A percentile compares a stretch with the other conserved stretches of the same genome.
Evolutionary conservation across 2,329 filamentous ascomycete species (phyloP).

Genomic region (Didymella segeticola): DNA sequence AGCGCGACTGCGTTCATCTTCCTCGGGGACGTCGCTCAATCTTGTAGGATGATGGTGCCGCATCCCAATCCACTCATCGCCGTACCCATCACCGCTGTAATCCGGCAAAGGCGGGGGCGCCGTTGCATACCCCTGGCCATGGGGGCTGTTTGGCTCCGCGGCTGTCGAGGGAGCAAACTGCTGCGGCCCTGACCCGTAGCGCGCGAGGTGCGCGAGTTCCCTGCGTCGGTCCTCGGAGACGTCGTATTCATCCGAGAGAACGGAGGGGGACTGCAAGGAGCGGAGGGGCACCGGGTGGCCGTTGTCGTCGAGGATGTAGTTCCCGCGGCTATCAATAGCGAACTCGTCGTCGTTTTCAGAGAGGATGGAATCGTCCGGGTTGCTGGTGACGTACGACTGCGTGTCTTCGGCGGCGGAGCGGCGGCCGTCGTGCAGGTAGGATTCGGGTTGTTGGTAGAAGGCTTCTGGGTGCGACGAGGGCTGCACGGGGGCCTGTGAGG

Average conservation of each 20-base stretch:
- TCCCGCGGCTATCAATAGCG: slow-evolving; percentile 45
- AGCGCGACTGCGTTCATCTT: slow-evolving; percentile 49
- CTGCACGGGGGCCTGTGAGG: slow-evolving; percentile 28
- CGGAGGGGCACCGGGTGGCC: slow-evolving; percentile 47
- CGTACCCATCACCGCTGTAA: slow-evolving; percentile 49
- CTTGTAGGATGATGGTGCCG: slow-evolving; percentile 50
- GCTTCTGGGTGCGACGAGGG: slow-evolving; percentile 44
- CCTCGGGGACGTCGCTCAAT: slow-evolving; percentile 50
- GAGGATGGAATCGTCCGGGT: slow-evolving; percentile 34
- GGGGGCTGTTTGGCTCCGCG: slow-evolving; percentile 22
- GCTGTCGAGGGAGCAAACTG: slow-evolving; percentile 38
- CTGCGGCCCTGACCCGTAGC: slow-evolving; percentile 50
- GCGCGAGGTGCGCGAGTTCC: slow-evolving; percentile 56
- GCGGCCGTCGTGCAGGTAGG: slow-evolving; percentile 43
- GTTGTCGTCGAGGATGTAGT: slow-evolving; percentile 45
- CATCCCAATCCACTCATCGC: slow-evolving; percentile 47
- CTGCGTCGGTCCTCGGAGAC: slow-evolving; percentile 58
- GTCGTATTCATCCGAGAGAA: slow-evolving; percentile 63
- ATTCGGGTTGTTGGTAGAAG: slow-evolving; percentile 49
- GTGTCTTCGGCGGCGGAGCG: slow-evolving; percentile 42
- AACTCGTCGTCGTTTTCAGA: slow-evolving; percentile 49
- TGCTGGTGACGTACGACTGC: slow-evolving; percentile 46
- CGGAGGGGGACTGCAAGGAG: slow-evolving; percentile 38
- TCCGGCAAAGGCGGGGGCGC: slow-evolving; percentile 30
- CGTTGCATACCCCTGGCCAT: slow-evolving; percentile 28